Percentiles rank a stretch among this genome's conserved stretches.
Conservation (phyloP, 2,329 filamentous ascomycete genomes). For the Calonectria montana region DNA sequence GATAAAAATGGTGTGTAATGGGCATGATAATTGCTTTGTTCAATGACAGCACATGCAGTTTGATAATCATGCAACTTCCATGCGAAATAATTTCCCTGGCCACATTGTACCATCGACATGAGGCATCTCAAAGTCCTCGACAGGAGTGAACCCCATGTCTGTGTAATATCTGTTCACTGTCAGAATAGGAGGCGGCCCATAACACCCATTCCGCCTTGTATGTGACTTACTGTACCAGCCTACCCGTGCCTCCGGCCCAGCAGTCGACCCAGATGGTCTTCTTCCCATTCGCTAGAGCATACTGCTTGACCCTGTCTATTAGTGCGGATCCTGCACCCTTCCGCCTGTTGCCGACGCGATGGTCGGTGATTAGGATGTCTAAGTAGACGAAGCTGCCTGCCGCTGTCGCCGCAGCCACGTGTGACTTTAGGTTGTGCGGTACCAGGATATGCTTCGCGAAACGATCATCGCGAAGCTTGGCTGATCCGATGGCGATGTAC, state of each 20-base stretch:
- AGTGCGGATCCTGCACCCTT: conserved; percentile 30
- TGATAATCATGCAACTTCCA: conserved; percentile 29
- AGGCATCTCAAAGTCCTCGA: conserved; percentile 24
- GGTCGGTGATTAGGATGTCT: conserved; percentile 28
- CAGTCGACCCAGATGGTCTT: conserved; percentile 42
- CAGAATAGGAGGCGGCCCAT: conserved; percentile 9
- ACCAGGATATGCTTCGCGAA: conserved; percentile 25
- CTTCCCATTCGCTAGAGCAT: conserved; percentile 28
- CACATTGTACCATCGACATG: conserved; percentile 13
- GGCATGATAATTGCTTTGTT: not conserved
- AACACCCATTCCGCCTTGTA: not conserved
- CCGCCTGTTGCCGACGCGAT: conserved; percentile 25
- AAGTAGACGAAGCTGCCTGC: conserved; percentile 32
- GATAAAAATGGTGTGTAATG: conserved; percentile 20
- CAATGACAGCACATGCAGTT: not conserved
- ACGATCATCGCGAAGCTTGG: conserved; percentile 21
- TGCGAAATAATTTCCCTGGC: conserved; percentile 32
- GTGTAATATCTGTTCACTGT: conserved; percentile 35
- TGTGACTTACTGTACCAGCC: conserved; percentile 33
- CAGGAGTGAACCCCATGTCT: conserved; percentile 27
- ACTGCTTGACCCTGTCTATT: conserved; percentile 30
- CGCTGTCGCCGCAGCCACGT: conserved; percentile 21
- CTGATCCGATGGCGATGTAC: conserved; percentile 31
- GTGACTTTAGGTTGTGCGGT: conserved; percentile 23
- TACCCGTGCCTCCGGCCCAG: conserved; percentile 40